Conservation (phyloP, 2,329 filamentous ascomycete genomes). For the Pyrenophora graminea region DNA sequence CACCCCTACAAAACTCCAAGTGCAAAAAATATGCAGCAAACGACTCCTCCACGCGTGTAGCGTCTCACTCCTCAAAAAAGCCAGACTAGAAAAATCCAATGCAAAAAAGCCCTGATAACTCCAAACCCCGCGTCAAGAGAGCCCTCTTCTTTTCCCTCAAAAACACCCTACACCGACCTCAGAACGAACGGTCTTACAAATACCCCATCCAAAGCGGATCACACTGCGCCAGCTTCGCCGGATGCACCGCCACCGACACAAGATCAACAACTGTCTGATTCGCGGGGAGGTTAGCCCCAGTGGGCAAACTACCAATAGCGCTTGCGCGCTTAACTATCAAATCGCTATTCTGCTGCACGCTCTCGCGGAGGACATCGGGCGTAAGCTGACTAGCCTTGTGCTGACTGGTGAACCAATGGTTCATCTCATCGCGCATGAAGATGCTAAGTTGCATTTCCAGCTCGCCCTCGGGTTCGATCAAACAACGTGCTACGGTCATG, state of each 20-base stretch:
- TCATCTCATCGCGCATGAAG: constrained; percentile 97
- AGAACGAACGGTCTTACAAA: constrained; percentile 57
- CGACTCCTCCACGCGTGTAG: too few species aligned
- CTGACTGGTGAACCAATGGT: constrained; percentile 88
- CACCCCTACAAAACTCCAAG: too few species aligned
- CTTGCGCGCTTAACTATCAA: constrained; percentile 89
- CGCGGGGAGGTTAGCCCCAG: constrained; percentile 77
- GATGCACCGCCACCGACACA: constrained; percentile 90
- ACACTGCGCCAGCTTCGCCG: constrained; percentile 81
- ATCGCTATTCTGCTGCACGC: constrained; percentile 84
- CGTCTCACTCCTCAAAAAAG: too few species aligned
- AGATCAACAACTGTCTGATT: constrained; percentile 97
- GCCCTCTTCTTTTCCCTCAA: background rate
- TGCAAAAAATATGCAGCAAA: too few species aligned
- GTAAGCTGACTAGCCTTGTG: constrained; percentile 61
- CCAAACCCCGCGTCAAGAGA: background rate
- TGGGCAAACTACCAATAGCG: constrained; percentile 76
- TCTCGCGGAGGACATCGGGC: constrained; percentile 73
- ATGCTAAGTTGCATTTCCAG: constrained; percentile 93
- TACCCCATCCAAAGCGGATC: constrained; percentile 98
- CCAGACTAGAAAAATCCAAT: background rate
- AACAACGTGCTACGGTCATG: constrained; percentile 93
- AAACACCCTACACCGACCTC: background rate
- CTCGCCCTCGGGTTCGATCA: constrained; percentile 80
- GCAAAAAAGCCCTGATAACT: background rate